phyloP scores from a whole-genome alignment of 2,329 filamentous ascomycete species.

The Elsinoe perseae region DNA sequence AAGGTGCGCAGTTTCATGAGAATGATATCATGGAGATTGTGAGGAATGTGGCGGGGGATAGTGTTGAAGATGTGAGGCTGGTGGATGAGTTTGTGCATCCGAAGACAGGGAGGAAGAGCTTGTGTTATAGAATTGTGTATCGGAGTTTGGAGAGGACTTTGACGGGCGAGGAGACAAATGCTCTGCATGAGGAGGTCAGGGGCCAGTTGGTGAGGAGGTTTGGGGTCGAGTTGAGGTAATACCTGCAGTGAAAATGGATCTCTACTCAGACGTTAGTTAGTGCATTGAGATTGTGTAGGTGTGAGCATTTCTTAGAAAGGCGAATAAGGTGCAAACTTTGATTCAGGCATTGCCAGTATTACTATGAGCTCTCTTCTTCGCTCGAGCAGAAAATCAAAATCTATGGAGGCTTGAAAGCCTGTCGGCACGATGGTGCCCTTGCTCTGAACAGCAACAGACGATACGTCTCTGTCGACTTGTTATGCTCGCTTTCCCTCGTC shows the following conservation, averaged over 20 bases:
- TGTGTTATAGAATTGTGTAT: constrained; percentile 92
- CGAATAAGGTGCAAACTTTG: background rate
- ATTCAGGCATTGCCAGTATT: constrained; percentile 1
- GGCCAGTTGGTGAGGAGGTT: constrained; percentile 59
- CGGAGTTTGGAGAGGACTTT: constrained; percentile 84
- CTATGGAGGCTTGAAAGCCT: background rate
- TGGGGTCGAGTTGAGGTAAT: constrained; percentile 70
- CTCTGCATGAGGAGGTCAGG: constrained; percentile 62
- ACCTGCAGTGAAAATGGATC: constrained; percentile 17
- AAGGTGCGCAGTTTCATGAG: constrained; percentile 59
- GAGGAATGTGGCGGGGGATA: constrained; percentile 69
- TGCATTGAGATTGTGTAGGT: background rate
- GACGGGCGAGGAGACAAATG: constrained; percentile 72
- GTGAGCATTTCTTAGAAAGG: background rate
- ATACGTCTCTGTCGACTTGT: background rate
- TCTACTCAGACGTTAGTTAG: background rate
- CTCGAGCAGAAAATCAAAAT: background rate
- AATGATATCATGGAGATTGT: constrained; percentile 98
- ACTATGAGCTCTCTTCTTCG: background rate
- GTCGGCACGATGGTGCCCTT: background rate
- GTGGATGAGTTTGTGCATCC: constrained; percentile 86
- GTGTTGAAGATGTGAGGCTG: constrained; percentile 78
- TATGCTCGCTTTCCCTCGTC: background rate
- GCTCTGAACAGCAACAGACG: background rate
- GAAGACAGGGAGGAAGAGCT: constrained; percentile 70